Evolutionary conservation across 441 rosid species (phyloP).

Genomic region (Capsella rubella): DNA sequence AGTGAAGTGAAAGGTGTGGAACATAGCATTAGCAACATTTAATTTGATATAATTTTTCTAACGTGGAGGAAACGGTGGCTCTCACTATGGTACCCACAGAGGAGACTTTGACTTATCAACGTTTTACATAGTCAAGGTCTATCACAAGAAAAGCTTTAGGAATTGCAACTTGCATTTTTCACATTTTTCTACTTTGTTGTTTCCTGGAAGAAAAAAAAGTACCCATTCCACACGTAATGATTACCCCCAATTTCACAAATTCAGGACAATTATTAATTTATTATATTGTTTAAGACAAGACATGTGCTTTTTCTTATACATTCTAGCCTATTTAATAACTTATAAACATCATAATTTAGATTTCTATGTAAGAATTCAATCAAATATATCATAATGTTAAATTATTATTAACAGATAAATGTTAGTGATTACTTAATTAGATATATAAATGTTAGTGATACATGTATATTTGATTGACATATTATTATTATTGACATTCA

Average conservation of each 20-base stretch:
- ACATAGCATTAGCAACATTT: not conserved
- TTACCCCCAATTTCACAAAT: not conserved
- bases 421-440: too few species aligned
- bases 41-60: not conserved
- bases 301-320: too few species aligned
- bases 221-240: not conserved
- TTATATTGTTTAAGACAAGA: too few species aligned
- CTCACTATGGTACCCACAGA: slow-evolving; percentile 20
- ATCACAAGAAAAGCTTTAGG: too few species aligned
- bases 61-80: slow-evolving; percentile 30
- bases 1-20: slow-evolving; percentile 8
- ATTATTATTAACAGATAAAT: too few species aligned
- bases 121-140: slow-evolving; percentile 6
- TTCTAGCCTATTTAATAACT: not conserved
- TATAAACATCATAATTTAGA: not conserved
- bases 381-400: not conserved
- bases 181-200: slow-evolving; percentile 10
- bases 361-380: not conserved
- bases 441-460: too few species aligned
- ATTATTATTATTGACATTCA: too few species aligned
- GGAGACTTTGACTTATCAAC: slow-evolving; percentile 42
- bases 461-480: too few species aligned
- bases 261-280: not conserved
- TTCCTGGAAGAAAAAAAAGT: not conserved
- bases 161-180: slow-evolving; percentile 13